A percentile compares a stretch with the other conserved stretches of the same genome.
These are phyloP conservation scores for Strigomonas culicis DNA, from an alignment of 208 protist species.

Conservation along the genomic window DNA sequence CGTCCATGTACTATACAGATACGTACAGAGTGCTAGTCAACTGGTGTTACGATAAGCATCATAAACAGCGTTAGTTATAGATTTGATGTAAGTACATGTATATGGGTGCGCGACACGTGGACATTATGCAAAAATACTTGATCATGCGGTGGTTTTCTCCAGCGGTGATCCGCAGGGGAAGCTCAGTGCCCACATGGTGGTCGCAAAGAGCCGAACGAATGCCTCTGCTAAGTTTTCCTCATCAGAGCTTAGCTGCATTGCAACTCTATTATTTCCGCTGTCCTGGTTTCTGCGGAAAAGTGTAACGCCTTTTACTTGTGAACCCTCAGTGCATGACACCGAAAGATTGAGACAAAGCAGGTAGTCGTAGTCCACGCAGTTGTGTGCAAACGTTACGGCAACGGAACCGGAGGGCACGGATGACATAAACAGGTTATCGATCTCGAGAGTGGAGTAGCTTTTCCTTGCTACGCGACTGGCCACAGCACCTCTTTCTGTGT, in stretches of 20 bases:
- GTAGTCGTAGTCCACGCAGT: neutral
- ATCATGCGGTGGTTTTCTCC: neutral
- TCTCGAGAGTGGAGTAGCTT: neutral
- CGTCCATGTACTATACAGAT: no score
- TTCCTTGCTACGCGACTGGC: neutral
- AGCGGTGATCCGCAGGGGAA: neutral
- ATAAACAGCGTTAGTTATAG: no score
- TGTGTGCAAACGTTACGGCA: neutral
- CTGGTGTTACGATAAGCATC: no score
- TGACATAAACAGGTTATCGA: neutral
- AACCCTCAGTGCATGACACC: neutral
- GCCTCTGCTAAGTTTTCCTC: neutral
- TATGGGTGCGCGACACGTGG: no score
- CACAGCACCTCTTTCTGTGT: neutral
- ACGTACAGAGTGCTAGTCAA: no score
- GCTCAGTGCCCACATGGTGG: constrained; percentile 18
- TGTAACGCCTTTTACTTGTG: neutral
- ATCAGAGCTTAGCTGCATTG: neutral
- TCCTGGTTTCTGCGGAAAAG: neutral
- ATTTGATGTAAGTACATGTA: no score
- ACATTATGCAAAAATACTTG: no score
- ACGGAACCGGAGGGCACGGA: neutral
- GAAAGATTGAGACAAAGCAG: neutral
- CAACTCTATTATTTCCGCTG: neutral
- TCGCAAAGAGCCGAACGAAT: constrained; percentile 23